Base-by-base conservation (phyloP, 192 early-diverging fungal species). In the Diversispora eburnea region DNA sequence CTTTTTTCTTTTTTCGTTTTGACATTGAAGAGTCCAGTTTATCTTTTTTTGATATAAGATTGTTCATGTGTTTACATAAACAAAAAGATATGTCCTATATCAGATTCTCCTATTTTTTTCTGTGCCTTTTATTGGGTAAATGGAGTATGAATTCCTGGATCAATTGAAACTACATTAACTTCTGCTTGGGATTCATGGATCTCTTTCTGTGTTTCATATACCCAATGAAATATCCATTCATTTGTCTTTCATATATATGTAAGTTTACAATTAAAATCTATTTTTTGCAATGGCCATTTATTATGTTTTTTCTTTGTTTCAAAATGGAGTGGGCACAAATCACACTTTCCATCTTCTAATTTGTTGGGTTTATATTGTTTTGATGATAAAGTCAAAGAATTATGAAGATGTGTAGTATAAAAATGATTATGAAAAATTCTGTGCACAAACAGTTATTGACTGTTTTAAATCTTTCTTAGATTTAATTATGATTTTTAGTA, bases 251-350 rank as follows among this genome's bases (percentile, higher is more conserved):
- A 13, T 54, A 68, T 55, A 68, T 68, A 68, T 22, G 12, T 68
- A 54, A 68, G 48, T 68, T 68, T 68, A 55, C 49, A 68, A 68
- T n/a, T n/a, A n/a, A n/a, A n/a, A n/a, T n/a, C n/a, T n/a, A n/a
- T n/a, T n/a, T n/a, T n/a, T n/a, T n/a, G 49, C 15, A 17, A 68
- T 68, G 67, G 51, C 51, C 33, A 55, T 55, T 55, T 68, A 55
- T 68, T 68, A 68, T 39, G 19, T 25, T 68, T 68, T 68, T 10
- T 68, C 51, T 54, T 52, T 51, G 5, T 68, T 55, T 68, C 51
- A 55, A 68, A 68, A 68, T 68, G 13, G 54, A 51, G 25, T 17
- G 41, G 20, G 13, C 33, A 3, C 12, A 68, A 55, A 54, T 68
- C 51, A 54, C 33, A 10, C 20, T 65, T 68, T 68, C 5, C 13